A percentile compares a stretch with the other conserved stretches of the same genome.
These are phyloP conservation scores for Lachnellula arida DNA, from an alignment of 2,329 filamentous ascomycete genomes.

Conservation along the genomic window DNA sequence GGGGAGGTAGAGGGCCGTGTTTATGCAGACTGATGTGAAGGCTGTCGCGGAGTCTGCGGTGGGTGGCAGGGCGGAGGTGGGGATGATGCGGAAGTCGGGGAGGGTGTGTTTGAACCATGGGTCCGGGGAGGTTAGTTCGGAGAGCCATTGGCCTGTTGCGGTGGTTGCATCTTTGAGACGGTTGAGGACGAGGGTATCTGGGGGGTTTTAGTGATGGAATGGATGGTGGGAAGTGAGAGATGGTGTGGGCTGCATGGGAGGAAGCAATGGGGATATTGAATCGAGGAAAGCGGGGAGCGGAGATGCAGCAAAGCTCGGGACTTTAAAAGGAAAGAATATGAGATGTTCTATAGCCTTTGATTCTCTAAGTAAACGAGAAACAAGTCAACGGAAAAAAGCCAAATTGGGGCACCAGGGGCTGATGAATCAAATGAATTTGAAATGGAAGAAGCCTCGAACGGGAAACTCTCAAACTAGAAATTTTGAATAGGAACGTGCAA, in stretches of 20 bases:
- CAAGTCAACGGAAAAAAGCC: neutral
- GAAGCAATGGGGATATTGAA: too few relatives aligned
- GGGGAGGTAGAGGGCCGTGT: conserved; percentile 80
- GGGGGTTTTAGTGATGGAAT: neutral
- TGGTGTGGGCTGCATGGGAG: neutral
- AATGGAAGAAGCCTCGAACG: too few relatives aligned
- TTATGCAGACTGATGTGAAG: conserved; percentile 87
- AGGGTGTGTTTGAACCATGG: conserved; percentile 72
- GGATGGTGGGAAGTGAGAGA: neutral
- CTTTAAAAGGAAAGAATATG: too few relatives aligned
- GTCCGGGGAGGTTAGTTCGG: conserved; percentile 60
- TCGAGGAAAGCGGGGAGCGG: too few relatives aligned
- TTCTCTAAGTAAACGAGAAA: neutral
- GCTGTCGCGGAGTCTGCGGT: conserved; percentile 67
- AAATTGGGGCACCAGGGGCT: too few relatives aligned
- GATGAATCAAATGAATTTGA: too few relatives aligned
- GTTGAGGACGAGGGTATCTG: conserved; percentile 50
- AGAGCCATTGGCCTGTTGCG: conserved; percentile 42
- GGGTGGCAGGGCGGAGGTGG: conserved; percentile 51
- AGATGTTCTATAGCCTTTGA: neutral
- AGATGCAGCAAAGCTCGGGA: too few relatives aligned
- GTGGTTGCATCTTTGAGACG: conserved; percentile 22
- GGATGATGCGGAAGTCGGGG: conserved; percentile 63
- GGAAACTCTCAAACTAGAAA: too few relatives aligned
- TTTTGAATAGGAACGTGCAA: too few relatives aligned